Base-by-base conservation (phyloP, 2,329 filamentous ascomycete genomes). In the Cucurbitaria berberidis region DNA sequence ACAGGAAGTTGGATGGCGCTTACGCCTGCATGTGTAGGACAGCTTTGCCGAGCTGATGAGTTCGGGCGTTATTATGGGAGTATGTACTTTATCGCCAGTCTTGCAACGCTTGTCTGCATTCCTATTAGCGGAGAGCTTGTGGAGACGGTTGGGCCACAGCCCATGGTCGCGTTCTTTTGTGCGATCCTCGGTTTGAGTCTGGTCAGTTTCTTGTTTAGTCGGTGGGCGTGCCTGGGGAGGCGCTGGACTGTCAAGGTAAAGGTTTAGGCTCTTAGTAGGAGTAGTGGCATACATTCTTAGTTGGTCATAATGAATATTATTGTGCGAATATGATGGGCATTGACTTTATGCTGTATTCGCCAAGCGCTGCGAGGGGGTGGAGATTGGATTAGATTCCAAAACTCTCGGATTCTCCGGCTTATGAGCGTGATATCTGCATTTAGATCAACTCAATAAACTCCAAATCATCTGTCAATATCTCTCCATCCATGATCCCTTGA, bases 11-110 rank as follows among this genome's bases (percentile, higher is more conserved):
- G 79, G 60, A 78, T 81, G 59, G 68, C 72, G 2, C 58, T 81
- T 13, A 76, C 73, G 0, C 78, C 79, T 7, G 77, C 78, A 18
- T 82, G 79, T 46, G 68, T 82, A 3, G 78, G 77, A 2, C 78
- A 81, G 57, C 68, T 82, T 6, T 81, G 79, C 52, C 67, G 76
- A 27, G 76, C 74, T 7, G 65, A 80, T 34, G 77, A 81, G 34
- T 80, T 79, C 60, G 80, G 80, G 9, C 76, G 79, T 16, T 76
- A 82, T 10, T 78, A 85, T 61, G 83, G 83, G 0, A 82, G 82
- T 1, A 66, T 74, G 63, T 75, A 74, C 46, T 74, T 74, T 51
- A 60, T 75, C 7, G 71, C 70, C 3, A 69, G 66, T 50, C 52
- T 75, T n/a, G 69, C 72, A 5, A 70, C 70, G 5, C 55, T 75